phyloP scores from a whole-genome alignment of 2,329 filamentous ascomycete species.

The Byssochlamys sp. region DNA sequence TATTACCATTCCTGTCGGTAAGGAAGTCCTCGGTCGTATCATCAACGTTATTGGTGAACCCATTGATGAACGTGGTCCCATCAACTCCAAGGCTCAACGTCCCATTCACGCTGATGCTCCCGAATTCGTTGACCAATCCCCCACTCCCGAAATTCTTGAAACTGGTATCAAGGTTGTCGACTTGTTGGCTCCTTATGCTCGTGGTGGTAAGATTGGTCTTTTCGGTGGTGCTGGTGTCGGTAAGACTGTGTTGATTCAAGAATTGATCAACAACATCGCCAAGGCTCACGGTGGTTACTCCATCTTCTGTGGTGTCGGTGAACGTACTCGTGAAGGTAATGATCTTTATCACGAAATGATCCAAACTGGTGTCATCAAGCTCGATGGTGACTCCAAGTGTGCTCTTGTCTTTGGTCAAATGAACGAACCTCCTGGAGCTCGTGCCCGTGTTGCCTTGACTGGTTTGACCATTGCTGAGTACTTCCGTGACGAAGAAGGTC shows the following conservation, averaged over 20 bases:
- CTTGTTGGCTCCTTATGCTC: conserved; percentile 94
- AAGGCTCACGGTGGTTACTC: conserved; percentile 99
- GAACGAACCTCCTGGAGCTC: conserved; percentile 99
- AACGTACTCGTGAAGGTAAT: conserved; percentile 99
- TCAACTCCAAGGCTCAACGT: conserved; percentile 80
- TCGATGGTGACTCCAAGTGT: conserved; percentile 99
- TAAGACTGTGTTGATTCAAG: conserved; percentile 99
- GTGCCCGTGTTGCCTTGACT: conserved; percentile 98
- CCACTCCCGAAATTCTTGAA: conserved; percentile 86
- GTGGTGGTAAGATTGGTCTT: conserved; percentile 99
- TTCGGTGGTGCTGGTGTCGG: conserved; percentile 99
- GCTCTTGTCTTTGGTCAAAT: conserved; percentile 99
- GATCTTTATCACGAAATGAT: conserved; percentile 99
- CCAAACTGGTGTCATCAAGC: conserved; percentile 98
- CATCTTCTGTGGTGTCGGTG: conserved; percentile 99
- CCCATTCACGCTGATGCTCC: conserved; percentile 95
- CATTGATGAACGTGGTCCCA: conserved; percentile 97
- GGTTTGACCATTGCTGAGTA: conserved; percentile 62
- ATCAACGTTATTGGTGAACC: conserved; percentile 99
- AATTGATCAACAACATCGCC: conserved; percentile 99
- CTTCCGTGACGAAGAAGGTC: conserved; percentile 70
- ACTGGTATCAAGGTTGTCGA: conserved; percentile 99
- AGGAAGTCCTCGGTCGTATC: conserved; percentile 91
- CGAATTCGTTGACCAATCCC: conserved; percentile 89
- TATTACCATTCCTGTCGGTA: conserved; percentile 93